phyloP scores from a whole-genome alignment of 805 yeast species.

The Candida gorgasii region DNA sequence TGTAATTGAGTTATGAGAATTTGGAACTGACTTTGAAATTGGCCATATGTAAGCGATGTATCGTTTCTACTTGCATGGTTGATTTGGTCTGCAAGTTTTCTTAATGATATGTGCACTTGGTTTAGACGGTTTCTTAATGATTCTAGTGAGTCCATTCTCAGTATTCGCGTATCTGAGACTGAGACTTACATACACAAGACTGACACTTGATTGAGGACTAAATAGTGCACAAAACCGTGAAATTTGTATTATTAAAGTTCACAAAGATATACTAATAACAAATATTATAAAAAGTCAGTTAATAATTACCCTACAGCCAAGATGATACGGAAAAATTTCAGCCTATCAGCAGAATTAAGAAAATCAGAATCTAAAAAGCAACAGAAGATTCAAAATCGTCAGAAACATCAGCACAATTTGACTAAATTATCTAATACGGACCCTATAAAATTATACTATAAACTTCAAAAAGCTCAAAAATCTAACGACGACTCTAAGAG shows the following conservation, averaged over 20 bases:
- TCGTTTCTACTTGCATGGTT: constrained; percentile 36
- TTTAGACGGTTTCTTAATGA: constrained; percentile 41
- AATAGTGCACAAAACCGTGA: no score
- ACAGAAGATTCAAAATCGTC: constrained; percentile 35
- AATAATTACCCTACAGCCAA: not conserved
- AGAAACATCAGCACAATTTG: constrained; percentile 30
- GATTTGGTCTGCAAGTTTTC: constrained; percentile 38
- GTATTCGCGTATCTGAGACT: no score
- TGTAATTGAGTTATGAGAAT: constrained; percentile 80
- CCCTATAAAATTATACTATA: constrained; percentile 36
- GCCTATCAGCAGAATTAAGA: constrained; percentile 39
- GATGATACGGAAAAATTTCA: constrained; percentile 32
- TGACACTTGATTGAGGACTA: no score
- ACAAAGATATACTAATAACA: no score
- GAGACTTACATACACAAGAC: no score
- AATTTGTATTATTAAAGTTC: not conserved
- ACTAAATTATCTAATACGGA: constrained; percentile 28
- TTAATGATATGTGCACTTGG: constrained; percentile 43
- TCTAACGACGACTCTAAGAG: constrained; percentile 15
- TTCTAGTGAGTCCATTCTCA: constrained; percentile 35
- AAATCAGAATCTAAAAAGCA: constrained; percentile 38
- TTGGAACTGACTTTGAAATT: constrained; percentile 80
- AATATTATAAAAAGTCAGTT: no score
- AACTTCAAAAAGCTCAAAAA: constrained; percentile 30
- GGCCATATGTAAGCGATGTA: constrained; percentile 49